phyloP scores from a whole-genome alignment of 495 filamentous ascomycete genomes.

The Trichoderma orchidacearum region DNA sequence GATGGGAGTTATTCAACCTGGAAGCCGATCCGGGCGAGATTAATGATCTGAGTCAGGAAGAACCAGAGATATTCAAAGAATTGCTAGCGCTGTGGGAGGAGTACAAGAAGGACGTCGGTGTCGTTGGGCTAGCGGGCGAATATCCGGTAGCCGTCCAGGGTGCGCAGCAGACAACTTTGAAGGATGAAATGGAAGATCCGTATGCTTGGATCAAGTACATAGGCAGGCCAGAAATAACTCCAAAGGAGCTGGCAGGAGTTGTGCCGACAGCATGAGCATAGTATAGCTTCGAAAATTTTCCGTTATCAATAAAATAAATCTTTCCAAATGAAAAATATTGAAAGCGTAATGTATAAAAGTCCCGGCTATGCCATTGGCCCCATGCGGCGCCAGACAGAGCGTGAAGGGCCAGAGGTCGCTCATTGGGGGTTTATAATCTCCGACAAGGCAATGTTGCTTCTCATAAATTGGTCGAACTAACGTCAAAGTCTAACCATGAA shows the following conservation, averaged over 20 bases:
- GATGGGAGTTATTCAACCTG: constrained; percentile 17
- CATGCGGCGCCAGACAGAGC: too few relatives aligned
- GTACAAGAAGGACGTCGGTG: constrained; percentile 14
- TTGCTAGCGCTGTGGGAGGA: constrained; percentile 16
- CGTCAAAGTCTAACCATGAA: constrained; percentile 4
- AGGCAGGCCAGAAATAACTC: constrained; percentile 8
- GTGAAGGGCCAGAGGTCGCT: background rate
- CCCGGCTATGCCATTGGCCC: too few relatives aligned
- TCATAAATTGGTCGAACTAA: background rate
- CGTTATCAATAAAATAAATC: background rate
- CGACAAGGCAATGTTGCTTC: background rate
- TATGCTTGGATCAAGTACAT: constrained; percentile 12
- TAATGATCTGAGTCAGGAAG: constrained; percentile 10
- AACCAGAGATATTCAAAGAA: constrained; percentile 13
- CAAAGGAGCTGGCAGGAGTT: constrained; percentile 2
- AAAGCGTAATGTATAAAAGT: too few relatives aligned
- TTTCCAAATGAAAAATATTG: too few relatives aligned
- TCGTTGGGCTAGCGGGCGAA: constrained; percentile 8
- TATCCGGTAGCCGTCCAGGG: constrained; percentile 5
- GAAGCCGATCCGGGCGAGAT: constrained; percentile 17
- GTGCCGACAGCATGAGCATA: constrained; percentile 3
- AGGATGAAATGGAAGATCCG: constrained; percentile 9
- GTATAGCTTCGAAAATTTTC: background rate
- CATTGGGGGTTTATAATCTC: too few relatives aligned
- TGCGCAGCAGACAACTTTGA: background rate